Base-by-base conservation (phyloP, 495 filamentous ascomycete genomes). In the Cercophora scortea region DNA sequence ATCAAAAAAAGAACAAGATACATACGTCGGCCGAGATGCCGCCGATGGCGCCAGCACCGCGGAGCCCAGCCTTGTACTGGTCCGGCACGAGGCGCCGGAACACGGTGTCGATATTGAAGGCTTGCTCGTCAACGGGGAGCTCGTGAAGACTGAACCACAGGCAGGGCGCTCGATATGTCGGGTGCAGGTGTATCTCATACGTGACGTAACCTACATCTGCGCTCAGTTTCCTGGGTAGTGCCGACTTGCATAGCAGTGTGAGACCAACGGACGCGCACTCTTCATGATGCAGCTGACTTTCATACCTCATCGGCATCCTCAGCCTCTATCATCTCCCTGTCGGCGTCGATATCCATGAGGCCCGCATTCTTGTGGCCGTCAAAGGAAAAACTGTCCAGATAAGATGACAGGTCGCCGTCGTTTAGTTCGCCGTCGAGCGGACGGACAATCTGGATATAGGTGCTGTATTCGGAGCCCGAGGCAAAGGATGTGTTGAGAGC, bases 1-100 rank as follows among this genome's bases (percentile, higher is more conserved):
- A 56, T 15, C 41, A 63, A 57, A 62, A 48, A 45, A 18, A 41
- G 48, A 39, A 44, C 52, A 56, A 51, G 15, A 48, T 43, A 84
- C 84, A 65, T 78, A 90, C 87, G 41, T 81, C 86, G 60, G 84
- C 78, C 55, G 86, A 88, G 63, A 95, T 82, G 53, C 81, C 87
- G 54, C 89, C 89, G 62, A 88, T 79, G 16, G 82, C 69, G 39
- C 87, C 86, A 43, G 78, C 72, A 43, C 54, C 67, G 56, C 78
- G 75, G 56, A 91, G 66, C 53, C 73, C 66, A 42, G 68, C 62
- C 58, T 76, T 80, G 66, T 79, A 81, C 47, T 78, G 73, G 42
- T 79, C 66, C 12, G 89, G 87, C 50, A 92, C 86, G 40, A 90
- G 73, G 43, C 75, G 71, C 40, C 78, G 70, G 65, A 89, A 90